Conservation (phyloP, 75 land plant species). For the Picea glauca region DNA sequence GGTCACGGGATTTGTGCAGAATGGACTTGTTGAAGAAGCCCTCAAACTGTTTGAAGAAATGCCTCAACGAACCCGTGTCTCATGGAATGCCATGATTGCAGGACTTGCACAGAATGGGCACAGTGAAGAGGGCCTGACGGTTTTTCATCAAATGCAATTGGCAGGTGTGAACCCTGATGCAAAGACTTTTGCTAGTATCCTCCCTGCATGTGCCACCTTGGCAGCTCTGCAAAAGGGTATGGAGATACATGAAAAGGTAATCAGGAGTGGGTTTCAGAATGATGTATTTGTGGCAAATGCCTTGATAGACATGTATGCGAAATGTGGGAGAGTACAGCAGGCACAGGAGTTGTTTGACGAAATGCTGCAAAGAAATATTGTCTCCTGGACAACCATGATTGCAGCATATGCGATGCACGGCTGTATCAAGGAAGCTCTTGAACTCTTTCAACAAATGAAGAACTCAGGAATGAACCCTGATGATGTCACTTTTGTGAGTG, state of each 20-base stretch:
- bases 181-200: constrained; percentile 20
- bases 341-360: constrained; percentile 21
- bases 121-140: constrained; percentile 9
- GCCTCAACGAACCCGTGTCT: constrained; percentile 20
- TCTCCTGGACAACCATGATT: constrained; percentile 22
- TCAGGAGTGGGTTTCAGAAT: constrained; percentile 7
- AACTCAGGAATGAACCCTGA: constrained; percentile 17
- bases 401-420: constrained; percentile 15
- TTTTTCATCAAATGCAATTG: constrained; percentile 21
- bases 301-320: constrained; percentile 15
- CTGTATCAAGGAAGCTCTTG: constrained; percentile 19
- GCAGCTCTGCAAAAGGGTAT: constrained; percentile 20
- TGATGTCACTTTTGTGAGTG: constrained; percentile 18
- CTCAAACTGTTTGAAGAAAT: constrained; percentile 13
- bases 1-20: constrained; percentile 16
- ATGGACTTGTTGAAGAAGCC: constrained; percentile 13
- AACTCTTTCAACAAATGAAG: constrained; percentile 21
- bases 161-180: constrained; percentile 16
- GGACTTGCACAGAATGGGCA: constrained; percentile 23
- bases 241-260: constrained; percentile 16
- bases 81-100: constrained; percentile 26
- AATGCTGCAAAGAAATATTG: background rate
- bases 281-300: constrained; percentile 16
- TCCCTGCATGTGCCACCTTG: constrained; percentile 16
- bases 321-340: constrained; percentile 2